phyloP scores from a whole-genome alignment of 352 stramenopile genomes.

The Aphanomyces astaci region DNA sequence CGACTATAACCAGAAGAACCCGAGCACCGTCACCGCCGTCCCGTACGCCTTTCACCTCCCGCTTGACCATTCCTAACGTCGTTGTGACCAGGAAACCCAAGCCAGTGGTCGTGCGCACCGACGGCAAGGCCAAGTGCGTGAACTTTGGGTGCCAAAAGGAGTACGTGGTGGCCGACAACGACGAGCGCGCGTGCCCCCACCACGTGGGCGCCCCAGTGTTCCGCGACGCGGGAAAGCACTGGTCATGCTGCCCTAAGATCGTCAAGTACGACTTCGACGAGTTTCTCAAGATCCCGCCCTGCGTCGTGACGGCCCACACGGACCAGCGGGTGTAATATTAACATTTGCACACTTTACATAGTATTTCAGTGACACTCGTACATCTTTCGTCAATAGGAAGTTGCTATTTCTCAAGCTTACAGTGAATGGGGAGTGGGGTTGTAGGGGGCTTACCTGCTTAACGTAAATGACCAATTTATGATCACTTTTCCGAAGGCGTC shows the following conservation, averaged over 20 bases:
- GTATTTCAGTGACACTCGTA: no score
- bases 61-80: background rate
- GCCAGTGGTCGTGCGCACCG: slow-evolving; percentile 42
- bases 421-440: no score
- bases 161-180: slow-evolving; percentile 86
- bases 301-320: slow-evolving; percentile 70
- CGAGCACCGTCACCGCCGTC: slow-evolving; percentile 79
- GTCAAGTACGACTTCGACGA: slow-evolving; percentile 94
- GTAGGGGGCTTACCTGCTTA: no score
- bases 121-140: slow-evolving; percentile 86
- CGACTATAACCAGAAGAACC: slow-evolving; percentile 88
- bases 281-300: slow-evolving; percentile 86
- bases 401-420: no score
- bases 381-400: no score
- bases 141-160: slow-evolving; percentile 90
- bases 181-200: slow-evolving; percentile 61
- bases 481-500: no score
- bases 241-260: slow-evolving; percentile 88
- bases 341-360: background rate
- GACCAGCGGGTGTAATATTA: slow-evolving; percentile 30
- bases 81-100: slow-evolving; percentile 21
- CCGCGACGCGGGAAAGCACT: slow-evolving; percentile 90
- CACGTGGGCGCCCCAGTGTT: slow-evolving; percentile 86
- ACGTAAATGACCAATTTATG: no score
- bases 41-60: slow-evolving; percentile 26